phyloP scores from a whole-genome alignment of 805 yeast species.

The Kodamaea laetipori region DNA sequence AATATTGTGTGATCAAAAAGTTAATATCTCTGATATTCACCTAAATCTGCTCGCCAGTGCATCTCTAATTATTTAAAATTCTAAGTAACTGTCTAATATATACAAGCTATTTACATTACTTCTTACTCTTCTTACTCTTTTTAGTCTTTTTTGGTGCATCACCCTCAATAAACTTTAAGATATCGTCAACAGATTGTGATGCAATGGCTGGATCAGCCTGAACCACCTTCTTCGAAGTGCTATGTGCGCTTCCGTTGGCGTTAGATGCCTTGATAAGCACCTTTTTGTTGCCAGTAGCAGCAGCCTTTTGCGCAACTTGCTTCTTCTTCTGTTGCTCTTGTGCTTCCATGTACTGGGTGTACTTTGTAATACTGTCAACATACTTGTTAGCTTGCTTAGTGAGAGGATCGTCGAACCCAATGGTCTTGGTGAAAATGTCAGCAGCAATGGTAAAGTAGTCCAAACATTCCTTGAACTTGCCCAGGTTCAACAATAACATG shows the following conservation, averaged over 20 bases:
- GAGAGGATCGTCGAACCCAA: slow-evolving; percentile 68
- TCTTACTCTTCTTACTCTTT: slow-evolving; percentile 13
- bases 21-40: too few relatives aligned
- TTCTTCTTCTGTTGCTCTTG: slow-evolving; percentile 31
- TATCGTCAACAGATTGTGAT: slow-evolving; percentile 67
- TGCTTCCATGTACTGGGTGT: slow-evolving; percentile 46
- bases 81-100: neutral
- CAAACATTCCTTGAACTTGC: slow-evolving; percentile 57
- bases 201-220: slow-evolving; percentile 57
- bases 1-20: too few relatives aligned
- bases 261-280: slow-evolving; percentile 19
- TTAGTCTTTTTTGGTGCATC: slow-evolving; percentile 15
- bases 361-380: slow-evolving; percentile 56
- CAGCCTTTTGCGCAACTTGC: slow-evolving; percentile 26
- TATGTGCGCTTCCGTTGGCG: slow-evolving; percentile 14
- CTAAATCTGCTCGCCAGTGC: too few relatives aligned
- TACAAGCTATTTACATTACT: slow-evolving; percentile 11
- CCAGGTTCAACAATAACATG: slow-evolving; percentile 49
- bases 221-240: slow-evolving; percentile 16
- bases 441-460: slow-evolving; percentile 58
- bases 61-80: too few relatives aligned
- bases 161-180: slow-evolving; percentile 73
- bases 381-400: slow-evolving; percentile 71
- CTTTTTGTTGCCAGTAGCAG: slow-evolving; percentile 25
- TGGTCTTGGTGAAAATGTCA: slow-evolving; percentile 52